phyloP scores from a whole-genome alignment of 1,139 yeast species.

The Suhomyces kunorum region DNA sequence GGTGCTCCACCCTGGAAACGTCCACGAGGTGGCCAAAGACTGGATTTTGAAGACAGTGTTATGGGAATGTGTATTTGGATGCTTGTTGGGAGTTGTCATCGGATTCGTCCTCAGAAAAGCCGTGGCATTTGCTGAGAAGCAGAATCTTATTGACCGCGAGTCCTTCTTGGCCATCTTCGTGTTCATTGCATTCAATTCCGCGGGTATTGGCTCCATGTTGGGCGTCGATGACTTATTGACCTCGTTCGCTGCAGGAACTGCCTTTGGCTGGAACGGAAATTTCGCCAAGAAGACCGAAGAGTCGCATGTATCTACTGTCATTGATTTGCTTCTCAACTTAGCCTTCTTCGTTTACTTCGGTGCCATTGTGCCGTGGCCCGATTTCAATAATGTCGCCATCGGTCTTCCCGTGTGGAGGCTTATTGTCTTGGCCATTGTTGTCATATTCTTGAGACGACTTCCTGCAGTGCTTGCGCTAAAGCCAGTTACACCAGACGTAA shows the following conservation, averaged over 20 bases:
- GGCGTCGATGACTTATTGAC: constrained; percentile 93
- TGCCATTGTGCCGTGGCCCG: constrained; percentile 90
- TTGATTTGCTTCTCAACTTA: constrained; percentile 79
- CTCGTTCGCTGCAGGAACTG: constrained; percentile 94
- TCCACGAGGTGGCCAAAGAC: constrained; percentile 72
- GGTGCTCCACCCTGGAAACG: constrained; percentile 64
- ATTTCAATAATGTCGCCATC: constrained; percentile 63
- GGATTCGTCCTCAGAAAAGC: constrained; percentile 78
- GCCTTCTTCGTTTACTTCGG: constrained; percentile 93
- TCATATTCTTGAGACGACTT: constrained; percentile 78
- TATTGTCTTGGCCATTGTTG: constrained; percentile 75
- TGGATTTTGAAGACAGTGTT: constrained; percentile 81
- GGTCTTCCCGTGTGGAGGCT: constrained; percentile 87
- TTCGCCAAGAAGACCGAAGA: constrained; percentile 86
- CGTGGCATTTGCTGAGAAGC: constrained; percentile 75
- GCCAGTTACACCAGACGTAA: constrained; percentile 86
- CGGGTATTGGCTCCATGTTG: constrained; percentile 89
- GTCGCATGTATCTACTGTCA: constrained; percentile 88
- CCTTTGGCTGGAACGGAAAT: constrained; percentile 97
- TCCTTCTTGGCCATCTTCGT: constrained; percentile 90
- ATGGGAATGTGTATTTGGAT: constrained; percentile 88
- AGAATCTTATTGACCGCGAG: constrained; percentile 83
- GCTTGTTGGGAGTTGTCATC: constrained; percentile 69
- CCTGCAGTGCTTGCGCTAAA: constrained; percentile 83
- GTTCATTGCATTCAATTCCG: constrained; percentile 81